Conservation (phyloP, 2,329 filamentous ascomycete species). For the Alternaria panax region DNA sequence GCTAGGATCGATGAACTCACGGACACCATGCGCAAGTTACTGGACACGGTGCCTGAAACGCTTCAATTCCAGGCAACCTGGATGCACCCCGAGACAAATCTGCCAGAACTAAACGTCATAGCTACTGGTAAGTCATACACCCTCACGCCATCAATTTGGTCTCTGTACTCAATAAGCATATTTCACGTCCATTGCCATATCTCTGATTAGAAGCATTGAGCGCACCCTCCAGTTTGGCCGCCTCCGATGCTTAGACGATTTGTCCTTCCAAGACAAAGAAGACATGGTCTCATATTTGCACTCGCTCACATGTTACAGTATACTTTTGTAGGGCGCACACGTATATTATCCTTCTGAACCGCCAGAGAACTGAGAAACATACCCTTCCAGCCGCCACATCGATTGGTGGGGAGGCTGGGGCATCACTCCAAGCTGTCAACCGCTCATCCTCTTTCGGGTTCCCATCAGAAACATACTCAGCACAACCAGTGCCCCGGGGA, state of each 20-base stretch:
- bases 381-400: background rate
- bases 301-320: constrained; percentile 39
- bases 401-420: background rate
- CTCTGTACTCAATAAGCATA: background rate
- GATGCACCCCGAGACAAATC: constrained; percentile 46
- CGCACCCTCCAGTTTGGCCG: background rate
- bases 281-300: background rate
- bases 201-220: background rate
- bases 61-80: constrained; percentile 58
- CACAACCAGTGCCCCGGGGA: constrained; percentile 42
- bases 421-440: constrained; percentile 26
- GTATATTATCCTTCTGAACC: constrained; percentile 58
- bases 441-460: constrained; percentile 16
- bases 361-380: constrained; percentile 49
- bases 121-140: constrained; percentile 51
- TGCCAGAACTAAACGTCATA: constrained; percentile 56
- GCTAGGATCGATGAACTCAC: constrained; percentile 57
- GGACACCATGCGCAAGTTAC: constrained; percentile 52
- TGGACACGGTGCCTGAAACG: constrained; percentile 57
- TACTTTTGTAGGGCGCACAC: constrained; percentile 59
- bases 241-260: background rate
- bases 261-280: background rate
- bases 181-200: background rate
- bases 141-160: background rate
- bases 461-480: constrained; percentile 23